Evolutionary conservation across 2,329 filamentous ascomycete genomes (phyloP).

Genomic region (Fusarium sp.): DNA sequence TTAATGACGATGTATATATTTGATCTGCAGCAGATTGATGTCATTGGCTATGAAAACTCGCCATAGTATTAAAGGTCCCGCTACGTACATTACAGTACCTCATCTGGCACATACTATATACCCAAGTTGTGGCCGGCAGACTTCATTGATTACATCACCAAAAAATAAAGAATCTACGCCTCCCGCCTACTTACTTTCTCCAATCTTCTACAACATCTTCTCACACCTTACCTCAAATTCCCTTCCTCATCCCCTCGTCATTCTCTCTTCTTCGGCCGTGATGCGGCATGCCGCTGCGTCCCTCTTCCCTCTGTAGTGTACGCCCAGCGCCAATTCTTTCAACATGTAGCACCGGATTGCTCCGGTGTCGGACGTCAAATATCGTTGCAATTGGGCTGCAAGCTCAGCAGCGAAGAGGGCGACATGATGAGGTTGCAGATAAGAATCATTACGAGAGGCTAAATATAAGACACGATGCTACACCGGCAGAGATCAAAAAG

Average conservation of each 20-base stretch:
- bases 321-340: constrained; percentile 42
- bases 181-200: constrained; percentile 2
- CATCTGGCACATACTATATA: constrained; percentile 31
- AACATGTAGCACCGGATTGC: constrained; percentile 18
- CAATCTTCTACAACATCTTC: constrained; percentile 2
- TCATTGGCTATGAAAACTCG: background rate
- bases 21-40: background rate
- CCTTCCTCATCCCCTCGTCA: background rate
- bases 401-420: constrained; percentile 32
- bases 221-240: background rate
- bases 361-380: constrained; percentile 39
- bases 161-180: constrained; percentile 22
- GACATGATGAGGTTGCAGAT: constrained; percentile 35
- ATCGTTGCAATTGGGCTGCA: constrained; percentile 9
- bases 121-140: background rate
- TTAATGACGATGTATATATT: background rate
- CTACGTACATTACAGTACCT: constrained; percentile 43
- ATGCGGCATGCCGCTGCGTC: constrained; percentile 74
- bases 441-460: constrained; percentile 86
- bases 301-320: constrained; percentile 45
- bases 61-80: constrained; percentile 7
- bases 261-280: constrained; percentile 50
- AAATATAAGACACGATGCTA: constrained; percentile 76
- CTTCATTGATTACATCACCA: constrained; percentile 48
- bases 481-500: constrained; percentile 86